Conservation (phyloP, 176 grass and related monocot genomes). For the Oryza meridionalis region DNA sequence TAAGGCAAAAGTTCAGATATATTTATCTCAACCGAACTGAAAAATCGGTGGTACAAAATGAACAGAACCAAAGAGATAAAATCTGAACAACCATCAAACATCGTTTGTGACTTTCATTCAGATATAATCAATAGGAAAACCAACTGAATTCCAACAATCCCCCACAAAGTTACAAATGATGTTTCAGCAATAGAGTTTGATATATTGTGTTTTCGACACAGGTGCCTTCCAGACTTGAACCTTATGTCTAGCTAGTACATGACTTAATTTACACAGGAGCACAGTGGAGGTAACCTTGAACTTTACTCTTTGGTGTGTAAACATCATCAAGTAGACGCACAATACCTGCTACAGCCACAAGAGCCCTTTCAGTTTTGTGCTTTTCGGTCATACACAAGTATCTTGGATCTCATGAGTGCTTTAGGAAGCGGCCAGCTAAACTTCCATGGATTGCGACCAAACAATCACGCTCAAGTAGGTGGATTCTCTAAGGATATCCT, state of each 20-base stretch:
- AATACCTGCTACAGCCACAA: not conserved
- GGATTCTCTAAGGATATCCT: not conserved
- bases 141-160: not conserved
- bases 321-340: not conserved
- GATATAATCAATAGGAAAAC: too few relatives aligned
- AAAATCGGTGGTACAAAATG: too few relatives aligned
- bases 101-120: too few relatives aligned
- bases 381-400: not conserved
- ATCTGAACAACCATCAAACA: too few relatives aligned
- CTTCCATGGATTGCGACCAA: not conserved
- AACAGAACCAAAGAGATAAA: too few relatives aligned
- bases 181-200: not conserved
- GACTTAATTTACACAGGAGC: not conserved
- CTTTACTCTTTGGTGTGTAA: not conserved
- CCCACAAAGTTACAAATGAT: not conserved
- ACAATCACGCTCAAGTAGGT: conserved; percentile 1
- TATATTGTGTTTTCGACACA: not conserved
- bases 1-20: too few relatives aligned
- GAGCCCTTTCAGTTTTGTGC: not conserved
- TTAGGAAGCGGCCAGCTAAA: not conserved
- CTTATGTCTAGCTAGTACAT: not conserved
- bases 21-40: too few relatives aligned
- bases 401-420: conserved; percentile 8
- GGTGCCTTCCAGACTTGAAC: not conserved
- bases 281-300: not conserved